Percentiles rank a stretch among this genome's conserved stretches.
Conservation (phyloP, 345 rosid species). For the Kernera saxatilis region DNA sequence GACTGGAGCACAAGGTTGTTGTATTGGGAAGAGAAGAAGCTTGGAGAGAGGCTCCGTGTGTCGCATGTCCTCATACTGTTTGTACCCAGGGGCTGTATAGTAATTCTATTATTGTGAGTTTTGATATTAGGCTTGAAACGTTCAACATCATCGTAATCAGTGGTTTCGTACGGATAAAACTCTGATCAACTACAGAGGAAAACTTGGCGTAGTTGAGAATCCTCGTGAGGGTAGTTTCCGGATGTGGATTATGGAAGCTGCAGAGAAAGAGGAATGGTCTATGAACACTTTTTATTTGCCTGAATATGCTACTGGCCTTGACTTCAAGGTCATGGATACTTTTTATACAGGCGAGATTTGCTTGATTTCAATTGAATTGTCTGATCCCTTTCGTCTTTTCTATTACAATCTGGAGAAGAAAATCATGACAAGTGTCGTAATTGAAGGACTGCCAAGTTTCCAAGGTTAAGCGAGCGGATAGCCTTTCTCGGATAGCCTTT, state of each 20-base stretch:
- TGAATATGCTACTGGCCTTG: background rate
- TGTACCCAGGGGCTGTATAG: no score
- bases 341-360: background rate
- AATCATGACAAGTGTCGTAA: no score
- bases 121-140: constrained; percentile 7
- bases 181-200: background rate
- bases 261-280: background rate
- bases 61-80: background rate
- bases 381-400: background rate
- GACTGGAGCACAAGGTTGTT: background rate
- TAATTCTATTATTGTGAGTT: background rate
- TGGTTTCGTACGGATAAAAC: no score
- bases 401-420: no score
- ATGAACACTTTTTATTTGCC: background rate
- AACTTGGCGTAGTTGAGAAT: constrained; percentile 8
- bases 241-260: background rate
- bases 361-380: background rate
- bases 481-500: no score
- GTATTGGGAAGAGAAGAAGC: background rate
- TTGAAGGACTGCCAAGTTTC: no score
- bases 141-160: background rate
- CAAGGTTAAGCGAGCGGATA: no score
- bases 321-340: background rate
- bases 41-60: background rate
- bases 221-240: background rate